Evolutionary conservation across 177 flowering plant genomes (phyloP), one percentile per base, ranked within the genome.

Genomic region (Vitis hybrid): DNA sequence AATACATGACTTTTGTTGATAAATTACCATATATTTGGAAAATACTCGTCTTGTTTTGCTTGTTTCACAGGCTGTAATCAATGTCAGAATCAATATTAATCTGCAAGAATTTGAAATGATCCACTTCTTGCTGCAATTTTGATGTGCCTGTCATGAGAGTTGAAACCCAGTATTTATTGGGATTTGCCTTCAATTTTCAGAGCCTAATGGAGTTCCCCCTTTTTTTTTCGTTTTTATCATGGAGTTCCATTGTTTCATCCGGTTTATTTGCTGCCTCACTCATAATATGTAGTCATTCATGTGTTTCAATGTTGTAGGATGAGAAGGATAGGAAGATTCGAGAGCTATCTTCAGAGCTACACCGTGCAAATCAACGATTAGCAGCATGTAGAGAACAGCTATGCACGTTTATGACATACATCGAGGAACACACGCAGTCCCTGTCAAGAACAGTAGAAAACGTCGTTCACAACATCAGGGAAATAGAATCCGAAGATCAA

Each of bases 351-450:
- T 32, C 63, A 7, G 74, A 71, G 40, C 52, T 71, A n/a, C 68
- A 49, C 49, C 55, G 49, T 59, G 27, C 61, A 4, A 71, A 64
- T 18, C 61, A 65, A 64, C 63, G 63, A 21, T 49, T 64, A n/a
- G 68, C 74, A n/a, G 74, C 68, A 11, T 71, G 62, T 57, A 52
- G 64, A 49, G 74, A 71, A n/a, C 74, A 71, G 58, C 58, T 71
- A 24, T 59, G 18, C 12, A 50, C 64, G n/a, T 71, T 71, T 50
- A 71, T 65, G 56, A 56, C 57, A 48, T 59, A 64, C 16, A 60
- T 71, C 4, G 74, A 71, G 52, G 74, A 71, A 30, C 74, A 71
- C 48, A 71, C 52, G 2, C 50, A 56, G 1, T 54, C 48, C 54
- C 14, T 71, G 48, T 56, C 74, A 21, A 50, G 57, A 57, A 71